A percentile compares a stretch with the other conserved stretches of the same genome.
Evolutionary conservation across 1,284 basidiomycete genomes (phyloP).

Genomic region (Veloboletus limbatus): DNA sequence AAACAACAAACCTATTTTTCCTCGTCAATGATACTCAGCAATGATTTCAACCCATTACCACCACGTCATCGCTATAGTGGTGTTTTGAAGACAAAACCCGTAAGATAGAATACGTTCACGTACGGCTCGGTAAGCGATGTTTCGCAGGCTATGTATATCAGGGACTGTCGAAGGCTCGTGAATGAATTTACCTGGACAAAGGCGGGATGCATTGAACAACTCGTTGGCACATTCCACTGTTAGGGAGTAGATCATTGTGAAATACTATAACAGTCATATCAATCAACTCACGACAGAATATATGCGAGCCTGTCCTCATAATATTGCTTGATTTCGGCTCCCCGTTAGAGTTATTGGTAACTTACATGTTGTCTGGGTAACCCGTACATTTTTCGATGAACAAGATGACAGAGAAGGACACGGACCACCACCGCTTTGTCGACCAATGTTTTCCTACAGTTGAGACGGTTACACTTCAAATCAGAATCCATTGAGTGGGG

Average conservation of each 20-base stretch:
- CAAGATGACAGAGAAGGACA: constrained; percentile 33
- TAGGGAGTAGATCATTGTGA: constrained; percentile 6
- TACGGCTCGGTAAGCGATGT: constrained; percentile 76
- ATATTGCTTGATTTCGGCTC: constrained; percentile 19
- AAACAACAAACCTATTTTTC: constrained; percentile 65
- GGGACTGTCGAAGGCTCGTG: constrained; percentile 1
- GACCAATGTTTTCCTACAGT: constrained; percentile 58
- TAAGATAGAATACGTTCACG: constrained; percentile 13
- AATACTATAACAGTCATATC: not conserved
- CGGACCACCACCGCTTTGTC: constrained; percentile 82
- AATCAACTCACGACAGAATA: constrained; percentile 66
- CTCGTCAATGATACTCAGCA: constrained; percentile 7
- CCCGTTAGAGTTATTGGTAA: not conserved
- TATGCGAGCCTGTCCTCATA: constrained; percentile 59
- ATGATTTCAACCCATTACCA: constrained; percentile 44
- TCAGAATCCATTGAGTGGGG: constrained; percentile 42
- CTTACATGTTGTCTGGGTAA: constrained; percentile 48
- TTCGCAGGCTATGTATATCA: constrained; percentile 60
- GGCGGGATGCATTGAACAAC: constrained; percentile 67
- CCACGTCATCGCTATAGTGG: constrained; percentile 69
- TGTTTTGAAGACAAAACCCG: constrained; percentile 4
- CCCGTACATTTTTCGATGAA: constrained; percentile 4
- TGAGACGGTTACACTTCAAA: constrained; percentile 73
- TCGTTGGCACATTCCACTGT: constrained; percentile 82
- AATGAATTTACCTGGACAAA: constrained; percentile 61